Percentiles rank a stretch among this genome's conserved stretches.
These are phyloP conservation scores for Salix brachista DNA, from an alignment of 345 rosid species.

Conservation along the genomic window DNA sequence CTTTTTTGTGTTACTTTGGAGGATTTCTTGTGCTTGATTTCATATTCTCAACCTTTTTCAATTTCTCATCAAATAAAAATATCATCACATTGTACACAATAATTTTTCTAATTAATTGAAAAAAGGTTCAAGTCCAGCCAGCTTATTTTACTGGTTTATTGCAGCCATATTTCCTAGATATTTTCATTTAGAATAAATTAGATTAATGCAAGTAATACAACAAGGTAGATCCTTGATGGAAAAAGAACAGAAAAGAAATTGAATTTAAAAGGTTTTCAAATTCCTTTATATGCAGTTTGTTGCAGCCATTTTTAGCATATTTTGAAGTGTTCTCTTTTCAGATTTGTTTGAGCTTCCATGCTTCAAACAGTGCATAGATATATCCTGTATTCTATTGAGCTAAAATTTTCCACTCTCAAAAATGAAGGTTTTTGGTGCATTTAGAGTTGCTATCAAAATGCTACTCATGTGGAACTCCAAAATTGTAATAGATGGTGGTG, in stretches of 20 bases:
- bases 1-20: neutral
- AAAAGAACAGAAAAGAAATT: neutral
- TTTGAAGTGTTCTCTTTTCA: neutral
- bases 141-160: neutral
- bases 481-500: slow-evolving; percentile 89
- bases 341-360: slow-evolving; percentile 2
- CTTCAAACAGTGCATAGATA: slow-evolving; percentile 5
- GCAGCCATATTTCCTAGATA: neutral
- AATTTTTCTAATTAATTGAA: neutral
- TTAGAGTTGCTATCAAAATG: slow-evolving; percentile 86
- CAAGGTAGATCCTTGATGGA: neutral
- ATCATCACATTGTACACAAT: neutral
- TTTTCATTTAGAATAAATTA: neutral
- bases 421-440: slow-evolving; percentile 92
- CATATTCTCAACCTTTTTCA: neutral
- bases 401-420: slow-evolving; percentile 11
- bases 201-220: neutral
- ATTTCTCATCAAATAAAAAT: neutral
- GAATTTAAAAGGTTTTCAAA: neutral
- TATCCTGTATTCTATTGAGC: slow-evolving; percentile 8
- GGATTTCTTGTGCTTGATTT: neutral
- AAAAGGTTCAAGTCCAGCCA: neutral
- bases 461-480: slow-evolving; percentile 93
- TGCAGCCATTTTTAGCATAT: neutral
- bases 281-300: neutral